A percentile compares a stretch with the other conserved stretches of the same genome.
These are phyloP conservation scores for Cladosporium velox DNA, from an alignment of 2,329 filamentous ascomycete species.

Conservation along the genomic window DNA sequence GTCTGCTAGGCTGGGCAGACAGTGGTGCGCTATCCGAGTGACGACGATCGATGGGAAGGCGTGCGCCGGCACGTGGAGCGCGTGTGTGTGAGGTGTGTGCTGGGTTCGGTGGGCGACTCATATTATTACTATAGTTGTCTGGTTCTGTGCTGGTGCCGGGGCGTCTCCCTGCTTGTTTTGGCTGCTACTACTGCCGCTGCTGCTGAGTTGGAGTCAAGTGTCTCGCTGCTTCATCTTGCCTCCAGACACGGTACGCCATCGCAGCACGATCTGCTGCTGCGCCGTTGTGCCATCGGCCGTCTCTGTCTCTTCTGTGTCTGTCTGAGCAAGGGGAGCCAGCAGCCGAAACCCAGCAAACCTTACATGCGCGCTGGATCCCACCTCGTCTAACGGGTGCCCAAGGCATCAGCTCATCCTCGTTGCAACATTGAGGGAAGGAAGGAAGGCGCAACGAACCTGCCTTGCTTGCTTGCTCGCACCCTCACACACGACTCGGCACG, in stretches of 20 bases:
- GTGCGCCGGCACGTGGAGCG: constrained; percentile 14
- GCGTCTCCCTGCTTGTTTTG: not conserved
- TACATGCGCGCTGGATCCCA: constrained; percentile 9
- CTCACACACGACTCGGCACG: not conserved
- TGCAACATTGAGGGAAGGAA: constrained; percentile 5
- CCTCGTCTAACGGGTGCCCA: constrained; percentile 6
- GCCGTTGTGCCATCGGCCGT: not conserved
- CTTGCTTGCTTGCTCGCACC: constrained; percentile 2
- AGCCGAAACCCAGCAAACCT: constrained; percentile 13
- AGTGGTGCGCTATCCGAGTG: not conserved
- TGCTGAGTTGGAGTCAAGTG: not conserved
- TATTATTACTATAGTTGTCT: constrained; percentile 6
- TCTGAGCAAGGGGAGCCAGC: constrained; percentile 20
- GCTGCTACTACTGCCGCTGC: not conserved
- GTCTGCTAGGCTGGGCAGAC: not conserved
- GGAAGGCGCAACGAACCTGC: constrained; percentile 4
- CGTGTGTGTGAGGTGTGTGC: not conserved
- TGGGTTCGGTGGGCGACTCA: not conserved
- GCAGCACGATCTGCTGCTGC: not conserved
- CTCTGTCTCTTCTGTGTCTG: constrained; percentile 3
- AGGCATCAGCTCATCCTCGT: not conserved
- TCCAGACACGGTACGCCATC: not conserved
- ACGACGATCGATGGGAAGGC: not conserved
- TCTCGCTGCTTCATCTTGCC: constrained; percentile 13
- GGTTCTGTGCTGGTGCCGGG: not conserved